A percentile compares a stretch with the other conserved stretches of the same genome.
Conservation (phyloP, 2,329 filamentous ascomycete species). For the Monosporascus sp. region DNA sequence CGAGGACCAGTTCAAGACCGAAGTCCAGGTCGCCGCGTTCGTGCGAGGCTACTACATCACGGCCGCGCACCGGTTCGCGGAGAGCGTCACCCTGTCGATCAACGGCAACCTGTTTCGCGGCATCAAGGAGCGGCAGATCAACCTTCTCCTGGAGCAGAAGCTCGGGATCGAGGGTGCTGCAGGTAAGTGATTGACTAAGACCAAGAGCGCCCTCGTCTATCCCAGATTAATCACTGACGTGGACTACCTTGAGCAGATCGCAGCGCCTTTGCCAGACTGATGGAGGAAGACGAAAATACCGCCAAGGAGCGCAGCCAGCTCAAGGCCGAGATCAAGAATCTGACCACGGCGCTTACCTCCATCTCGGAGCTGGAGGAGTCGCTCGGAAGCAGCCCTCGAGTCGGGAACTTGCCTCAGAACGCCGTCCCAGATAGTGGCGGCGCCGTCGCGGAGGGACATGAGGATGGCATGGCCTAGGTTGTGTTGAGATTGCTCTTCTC, state of each 20-base stretch:
- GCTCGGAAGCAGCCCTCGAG: too few relatives aligned
- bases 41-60: slow-evolving; percentile 63
- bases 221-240: too few relatives aligned
- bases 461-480: too few relatives aligned
- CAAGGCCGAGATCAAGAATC: slow-evolving; percentile 35
- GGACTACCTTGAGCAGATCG: too few relatives aligned
- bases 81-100: slow-evolving; percentile 30
- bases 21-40: slow-evolving; percentile 55
- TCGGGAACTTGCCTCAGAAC: too few relatives aligned
- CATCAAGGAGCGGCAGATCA: slow-evolving; percentile 7
- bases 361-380: slow-evolving; percentile 31
- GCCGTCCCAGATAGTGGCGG: too few relatives aligned
- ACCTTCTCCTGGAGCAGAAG: slow-evolving; percentile 9
- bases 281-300: slow-evolving; percentile 38
- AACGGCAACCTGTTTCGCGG: slow-evolving; percentile 8
- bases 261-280: slow-evolving; percentile 31
- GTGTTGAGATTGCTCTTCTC: too few relatives aligned
- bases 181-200: too few relatives aligned
- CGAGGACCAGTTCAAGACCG: slow-evolving; percentile 48
- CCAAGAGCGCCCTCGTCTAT: too few relatives aligned
- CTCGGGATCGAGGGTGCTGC: slow-evolving; percentile 4
- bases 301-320: slow-evolving; percentile 31
- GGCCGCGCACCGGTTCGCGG: slow-evolving; percentile 56
- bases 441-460: too few relatives aligned
- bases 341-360: slow-evolving; percentile 34